Conservation (phyloP, 176 grass and related monocot genomes). For the Triticum timopheevii region DNA sequence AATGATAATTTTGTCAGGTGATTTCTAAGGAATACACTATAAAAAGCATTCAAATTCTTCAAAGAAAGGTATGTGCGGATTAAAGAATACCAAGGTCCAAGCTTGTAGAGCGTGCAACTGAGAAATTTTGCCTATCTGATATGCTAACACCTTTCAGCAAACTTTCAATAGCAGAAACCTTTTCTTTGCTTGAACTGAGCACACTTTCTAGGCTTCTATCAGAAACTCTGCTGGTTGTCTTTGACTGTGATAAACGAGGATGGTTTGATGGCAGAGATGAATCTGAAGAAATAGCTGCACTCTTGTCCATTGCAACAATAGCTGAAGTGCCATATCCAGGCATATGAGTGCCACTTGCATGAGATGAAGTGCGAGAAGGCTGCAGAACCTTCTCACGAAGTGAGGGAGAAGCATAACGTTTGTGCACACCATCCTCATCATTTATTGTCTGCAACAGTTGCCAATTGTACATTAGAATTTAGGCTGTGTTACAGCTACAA, state of each 20-base stretch:
- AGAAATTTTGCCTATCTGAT: conserved; percentile 76
- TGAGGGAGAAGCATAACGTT: conserved; percentile 89
- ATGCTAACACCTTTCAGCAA: conserved; percentile 83
- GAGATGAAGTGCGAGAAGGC: conserved; percentile 56
- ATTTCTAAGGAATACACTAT: conserved; percentile 9
- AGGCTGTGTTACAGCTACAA: background rate
- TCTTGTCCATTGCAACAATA: conserved; percentile 98
- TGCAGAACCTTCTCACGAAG: conserved; percentile 76
- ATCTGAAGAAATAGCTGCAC: conserved; percentile 63
- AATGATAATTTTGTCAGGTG: background rate
- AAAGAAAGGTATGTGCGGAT: conserved; percentile 36
- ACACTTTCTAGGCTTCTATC: conserved; percentile 94
- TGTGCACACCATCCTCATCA: conserved; percentile 98
- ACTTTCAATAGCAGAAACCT: conserved; percentile 98
- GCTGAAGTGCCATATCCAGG: conserved; percentile 90
- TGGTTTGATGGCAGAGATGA: conserved; percentile 67
- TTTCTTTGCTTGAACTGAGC: conserved; percentile 95
- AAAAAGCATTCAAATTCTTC: conserved; percentile 23
- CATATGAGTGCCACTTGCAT: conserved; percentile 52
- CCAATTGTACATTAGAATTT: conserved; percentile 16
- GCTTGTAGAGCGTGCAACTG: conserved; percentile 68
- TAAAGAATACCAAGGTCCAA: conserved; percentile 90
- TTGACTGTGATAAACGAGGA: conserved; percentile 74
- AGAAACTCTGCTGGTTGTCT: conserved; percentile 51
- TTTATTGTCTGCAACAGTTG: conserved; percentile 74